These are phyloP conservation scores for Sclerotiophoma versabilis DNA, from an alignment of 2,329 filamentous ascomycete species.

Conservation along the genomic window DNA sequence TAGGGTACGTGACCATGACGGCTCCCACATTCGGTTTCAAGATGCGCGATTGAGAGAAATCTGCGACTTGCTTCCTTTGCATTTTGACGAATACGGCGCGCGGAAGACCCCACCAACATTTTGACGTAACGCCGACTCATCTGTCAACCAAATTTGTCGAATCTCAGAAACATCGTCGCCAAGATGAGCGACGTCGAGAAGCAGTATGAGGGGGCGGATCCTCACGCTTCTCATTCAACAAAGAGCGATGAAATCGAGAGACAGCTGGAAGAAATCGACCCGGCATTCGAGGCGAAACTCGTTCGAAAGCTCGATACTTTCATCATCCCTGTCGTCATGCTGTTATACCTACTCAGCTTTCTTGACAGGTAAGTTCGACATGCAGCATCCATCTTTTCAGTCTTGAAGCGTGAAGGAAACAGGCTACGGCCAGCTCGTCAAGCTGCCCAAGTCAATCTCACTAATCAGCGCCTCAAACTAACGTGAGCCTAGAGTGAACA, in stretches of 20 bases:
- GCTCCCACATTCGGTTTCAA: constrained; percentile 26
- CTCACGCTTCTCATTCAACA: constrained; percentile 19
- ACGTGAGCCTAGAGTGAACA: constrained; percentile 63
- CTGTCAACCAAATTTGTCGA: constrained; percentile 2
- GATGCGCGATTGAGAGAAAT: constrained; percentile 13
- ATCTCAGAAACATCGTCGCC: background rate
- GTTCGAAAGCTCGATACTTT: constrained; percentile 70
- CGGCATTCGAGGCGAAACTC: constrained; percentile 60
- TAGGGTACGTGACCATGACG: constrained; percentile 27
- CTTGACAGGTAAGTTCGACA: constrained; percentile 67
- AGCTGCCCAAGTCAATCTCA: background rate
- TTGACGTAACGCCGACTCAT: constrained; percentile 9
- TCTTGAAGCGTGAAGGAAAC: background rate
- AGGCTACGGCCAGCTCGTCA: background rate
- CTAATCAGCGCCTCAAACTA: constrained; percentile 8
- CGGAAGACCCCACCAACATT: constrained; percentile 1
- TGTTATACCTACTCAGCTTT: constrained; percentile 77
- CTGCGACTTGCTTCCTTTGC: background rate
- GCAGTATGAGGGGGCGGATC: constrained; percentile 21
- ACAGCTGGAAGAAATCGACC: constrained; percentile 45
- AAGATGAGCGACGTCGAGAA: constrained; percentile 42
- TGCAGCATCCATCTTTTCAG: no score
- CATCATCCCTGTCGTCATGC: constrained; percentile 72
- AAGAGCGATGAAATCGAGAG: constrained; percentile 36
- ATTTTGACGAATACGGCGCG: background rate